These are phyloP conservation scores for Tolypocladium inflatum DNA, from an alignment of 2,329 filamentous ascomycete genomes.

Conservation along the genomic window DNA sequence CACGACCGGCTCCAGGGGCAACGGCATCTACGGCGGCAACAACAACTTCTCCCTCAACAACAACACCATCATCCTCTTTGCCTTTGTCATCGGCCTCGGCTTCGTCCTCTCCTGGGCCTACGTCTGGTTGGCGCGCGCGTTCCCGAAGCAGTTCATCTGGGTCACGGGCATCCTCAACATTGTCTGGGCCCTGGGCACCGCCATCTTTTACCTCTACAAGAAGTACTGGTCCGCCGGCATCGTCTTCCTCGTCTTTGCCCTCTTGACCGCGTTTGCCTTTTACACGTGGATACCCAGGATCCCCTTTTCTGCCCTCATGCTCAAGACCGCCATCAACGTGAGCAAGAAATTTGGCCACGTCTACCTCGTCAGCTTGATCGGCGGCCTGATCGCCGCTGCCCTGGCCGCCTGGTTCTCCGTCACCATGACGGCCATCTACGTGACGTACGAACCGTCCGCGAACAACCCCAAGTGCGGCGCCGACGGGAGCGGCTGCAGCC, in stretches of 20 bases:
- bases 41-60: slow-evolving; percentile 64
- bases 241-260: slow-evolving; percentile 66
- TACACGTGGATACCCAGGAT: slow-evolving; percentile 84
- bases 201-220: slow-evolving; percentile 72
- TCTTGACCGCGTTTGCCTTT: slow-evolving; percentile 38
- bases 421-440: slow-evolving; percentile 78
- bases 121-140: slow-evolving; percentile 63
- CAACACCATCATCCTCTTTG: slow-evolving; percentile 80
- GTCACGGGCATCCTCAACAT: slow-evolving; percentile 85
- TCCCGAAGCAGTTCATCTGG: slow-evolving; percentile 90
- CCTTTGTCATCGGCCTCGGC: slow-evolving; percentile 65
- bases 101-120: slow-evolving; percentile 69
- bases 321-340: slow-evolving; percentile 77
- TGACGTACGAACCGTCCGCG: slow-evolving; percentile 61
- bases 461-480: slow-evolving; percentile 42
- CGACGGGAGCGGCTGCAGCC: slow-evolving; percentile 54
- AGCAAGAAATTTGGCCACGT: slow-evolving; percentile 78
- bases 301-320: slow-evolving; percentile 84
- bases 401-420: slow-evolving; percentile 81
- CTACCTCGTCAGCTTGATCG: slow-evolving; percentile 75
- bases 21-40: slow-evolving; percentile 60
- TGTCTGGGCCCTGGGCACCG: slow-evolving; percentile 72
- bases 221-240: slow-evolving; percentile 78
- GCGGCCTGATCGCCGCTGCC: slow-evolving; percentile 65
- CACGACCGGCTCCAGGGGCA: slow-evolving; percentile 50